phyloP scores from a whole-genome alignment of 345 rosid genomes.

The Citropsis articulata region DNA sequence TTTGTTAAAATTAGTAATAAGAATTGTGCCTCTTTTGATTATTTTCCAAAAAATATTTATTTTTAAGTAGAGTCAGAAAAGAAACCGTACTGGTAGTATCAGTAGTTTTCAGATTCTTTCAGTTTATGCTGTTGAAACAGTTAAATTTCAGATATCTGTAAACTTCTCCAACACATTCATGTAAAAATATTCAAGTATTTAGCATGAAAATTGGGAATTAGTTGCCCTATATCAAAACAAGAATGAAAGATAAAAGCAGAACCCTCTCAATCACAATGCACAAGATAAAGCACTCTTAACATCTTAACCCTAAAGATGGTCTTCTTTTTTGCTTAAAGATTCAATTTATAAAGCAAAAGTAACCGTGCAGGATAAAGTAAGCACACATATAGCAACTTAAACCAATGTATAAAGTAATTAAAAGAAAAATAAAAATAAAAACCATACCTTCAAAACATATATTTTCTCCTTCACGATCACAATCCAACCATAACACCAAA shows the following conservation, averaged over 20 bases:
- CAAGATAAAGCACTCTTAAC: neutral
- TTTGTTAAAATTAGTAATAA: neutral
- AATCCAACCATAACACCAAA: constrained; percentile 94
- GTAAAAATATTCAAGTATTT: neutral
- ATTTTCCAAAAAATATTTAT: neutral
- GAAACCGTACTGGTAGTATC: neutral
- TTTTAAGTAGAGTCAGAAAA: neutral
- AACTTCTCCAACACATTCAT: neutral
- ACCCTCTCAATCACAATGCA: neutral
- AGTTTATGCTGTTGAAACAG: neutral
- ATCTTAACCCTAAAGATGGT: neutral
- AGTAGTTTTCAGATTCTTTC: neutral
- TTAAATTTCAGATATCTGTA: neutral
- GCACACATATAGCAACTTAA: neutral
- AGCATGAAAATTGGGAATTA: neutral
- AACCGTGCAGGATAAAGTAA: neutral
- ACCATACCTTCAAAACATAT: constrained; percentile 89
- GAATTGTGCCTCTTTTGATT: neutral
- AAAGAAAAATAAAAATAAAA: constrained; percentile 5
- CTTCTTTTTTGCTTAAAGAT: neutral
- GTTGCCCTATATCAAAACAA: neutral
- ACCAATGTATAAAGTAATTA: neutral
- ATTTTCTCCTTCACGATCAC: constrained; percentile 99
- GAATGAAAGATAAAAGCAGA: neutral
- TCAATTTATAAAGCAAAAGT: neutral